Evolutionary conservation across 31 red algal genomes (phyloP).

Genomic region (Asparagopsis taxiformis): DNA sequence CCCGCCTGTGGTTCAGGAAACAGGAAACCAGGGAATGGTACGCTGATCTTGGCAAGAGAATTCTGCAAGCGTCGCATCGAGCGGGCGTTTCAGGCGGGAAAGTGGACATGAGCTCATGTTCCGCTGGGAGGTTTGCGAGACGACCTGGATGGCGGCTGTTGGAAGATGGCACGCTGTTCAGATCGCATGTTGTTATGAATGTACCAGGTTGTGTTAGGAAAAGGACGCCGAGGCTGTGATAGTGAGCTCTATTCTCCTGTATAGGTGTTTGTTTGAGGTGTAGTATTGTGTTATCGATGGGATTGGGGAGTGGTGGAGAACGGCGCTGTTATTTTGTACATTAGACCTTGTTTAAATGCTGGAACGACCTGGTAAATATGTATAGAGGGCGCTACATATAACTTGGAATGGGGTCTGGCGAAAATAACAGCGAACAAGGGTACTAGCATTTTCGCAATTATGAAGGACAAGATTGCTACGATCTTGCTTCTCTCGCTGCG

Average conservation of each 20-base stretch:
- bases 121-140: slow-evolving; percentile 67
- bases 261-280: background rate
- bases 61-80: slow-evolving; percentile 43
- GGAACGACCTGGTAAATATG: too few relatives aligned
- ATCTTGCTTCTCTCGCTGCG: too few relatives aligned
- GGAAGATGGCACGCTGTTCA: slow-evolving; percentile 51
- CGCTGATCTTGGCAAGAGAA: slow-evolving; percentile 22
- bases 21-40: slow-evolving; percentile 58
- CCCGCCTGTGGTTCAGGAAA: slow-evolving; percentile 55
- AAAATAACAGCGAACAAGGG: too few relatives aligned
- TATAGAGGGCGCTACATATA: too few relatives aligned
- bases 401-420: too few relatives aligned
- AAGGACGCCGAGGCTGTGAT: slow-evolving; percentile 26
- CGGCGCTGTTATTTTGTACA: too few relatives aligned
- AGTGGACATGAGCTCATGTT: slow-evolving; percentile 62
- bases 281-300: background rate
- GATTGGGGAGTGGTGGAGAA: too few relatives aligned
- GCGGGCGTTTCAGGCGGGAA: slow-evolving; percentile 48
- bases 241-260: background rate
- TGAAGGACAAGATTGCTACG: too few relatives aligned
- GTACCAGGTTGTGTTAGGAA: slow-evolving; percentile 45
- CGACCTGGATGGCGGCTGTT: slow-evolving; percentile 69
- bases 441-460: too few relatives aligned
- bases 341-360: too few relatives aligned
- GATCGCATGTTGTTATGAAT: slow-evolving; percentile 39